Conservation (phyloP, 441 rosid species). For the Pelargonium citronellum region DNA sequence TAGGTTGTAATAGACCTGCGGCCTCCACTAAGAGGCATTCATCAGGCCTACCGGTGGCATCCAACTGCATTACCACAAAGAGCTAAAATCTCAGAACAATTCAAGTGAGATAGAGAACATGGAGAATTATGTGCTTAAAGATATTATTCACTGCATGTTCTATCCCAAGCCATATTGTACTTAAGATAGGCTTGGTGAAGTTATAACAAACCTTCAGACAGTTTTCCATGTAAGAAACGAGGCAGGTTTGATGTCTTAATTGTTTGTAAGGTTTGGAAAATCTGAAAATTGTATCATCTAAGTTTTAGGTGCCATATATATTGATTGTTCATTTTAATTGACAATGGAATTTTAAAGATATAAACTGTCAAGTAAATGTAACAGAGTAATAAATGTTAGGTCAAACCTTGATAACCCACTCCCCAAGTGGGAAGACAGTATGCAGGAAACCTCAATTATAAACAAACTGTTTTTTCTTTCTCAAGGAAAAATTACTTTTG, state of each 20-base stretch:
- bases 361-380: no score
- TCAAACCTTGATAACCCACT: no score
- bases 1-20: constrained; percentile 57
- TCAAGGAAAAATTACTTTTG: background rate
- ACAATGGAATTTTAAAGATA: background rate
- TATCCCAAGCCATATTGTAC: background rate
- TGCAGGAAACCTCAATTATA: background rate
- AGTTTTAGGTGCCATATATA: background rate
- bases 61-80: constrained; percentile 57
- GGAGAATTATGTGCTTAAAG: background rate
- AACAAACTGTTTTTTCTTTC: background rate
- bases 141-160: background rate
- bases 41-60: constrained; percentile 85
- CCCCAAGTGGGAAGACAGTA: no score
- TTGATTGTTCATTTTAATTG: background rate
- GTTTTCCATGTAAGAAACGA: background rate
- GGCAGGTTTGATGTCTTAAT: background rate
- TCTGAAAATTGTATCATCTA: background rate
- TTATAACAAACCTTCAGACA: background rate
- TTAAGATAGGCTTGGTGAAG: constrained; percentile 2
- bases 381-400: no score
- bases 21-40: constrained; percentile 84
- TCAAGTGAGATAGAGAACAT: background rate
- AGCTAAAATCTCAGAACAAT: constrained; percentile 8
- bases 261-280: background rate